Percentiles rank a stretch among this genome's conserved stretches.
Evolutionary conservation across 768 basidiomycete genomes (phyloP).

Genomic region (Lactarius psammicola): DNA sequence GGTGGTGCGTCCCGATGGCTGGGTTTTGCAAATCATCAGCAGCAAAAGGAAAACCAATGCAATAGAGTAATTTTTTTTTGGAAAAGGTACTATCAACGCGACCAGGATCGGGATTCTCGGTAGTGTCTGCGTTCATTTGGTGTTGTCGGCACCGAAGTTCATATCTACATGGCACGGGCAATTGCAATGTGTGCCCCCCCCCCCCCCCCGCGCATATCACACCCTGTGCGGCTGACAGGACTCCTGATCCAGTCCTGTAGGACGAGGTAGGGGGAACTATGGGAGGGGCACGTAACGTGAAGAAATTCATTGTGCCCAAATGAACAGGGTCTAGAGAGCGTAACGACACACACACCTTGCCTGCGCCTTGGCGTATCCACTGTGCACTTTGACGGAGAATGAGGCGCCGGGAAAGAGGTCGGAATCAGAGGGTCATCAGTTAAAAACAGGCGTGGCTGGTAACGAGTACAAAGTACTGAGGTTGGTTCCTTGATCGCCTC

Average conservation of each 20-base stretch:
- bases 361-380: constrained; percentile 53
- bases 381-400: constrained; percentile 46
- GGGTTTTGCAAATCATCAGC: background rate
- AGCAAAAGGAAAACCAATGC: background rate
- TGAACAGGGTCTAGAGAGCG: background rate
- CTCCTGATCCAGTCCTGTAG: constrained; percentile 39
- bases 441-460: too few species aligned
- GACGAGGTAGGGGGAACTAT: background rate
- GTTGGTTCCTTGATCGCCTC: too few species aligned
- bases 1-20: background rate
- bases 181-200: background rate
- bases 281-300: too few species aligned
- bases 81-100: background rate
- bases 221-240: constrained; percentile 41
- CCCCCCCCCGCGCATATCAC: too few species aligned
- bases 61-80: background rate
- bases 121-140: background rate
- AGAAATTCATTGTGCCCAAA: background rate
- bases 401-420: constrained; percentile 55
- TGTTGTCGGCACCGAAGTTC: background rate
- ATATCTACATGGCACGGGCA: background rate
- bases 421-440: constrained; percentile 36
- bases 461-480: too few species aligned
- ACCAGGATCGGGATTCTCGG: background rate
- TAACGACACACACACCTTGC: constrained; percentile 28